Percentiles rank a stretch among this genome's conserved stretches.
Evolutionary conservation across 495 filamentous ascomycete genomes (phyloP).

Genomic region (Penicillium cosmopolitanum): DNA sequence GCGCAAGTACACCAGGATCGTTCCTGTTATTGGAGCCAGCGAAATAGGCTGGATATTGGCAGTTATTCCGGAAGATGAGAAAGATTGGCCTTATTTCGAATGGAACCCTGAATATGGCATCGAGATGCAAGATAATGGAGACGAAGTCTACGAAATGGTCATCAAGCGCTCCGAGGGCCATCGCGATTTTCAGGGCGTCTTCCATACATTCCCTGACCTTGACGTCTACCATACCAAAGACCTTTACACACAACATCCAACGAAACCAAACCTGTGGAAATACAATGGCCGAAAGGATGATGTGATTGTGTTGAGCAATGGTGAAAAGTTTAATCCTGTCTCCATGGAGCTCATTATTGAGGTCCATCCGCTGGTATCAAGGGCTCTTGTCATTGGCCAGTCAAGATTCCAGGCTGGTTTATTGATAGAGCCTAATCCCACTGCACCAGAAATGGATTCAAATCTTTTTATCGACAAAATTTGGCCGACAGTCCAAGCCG

Average conservation of each 20-base stretch:
- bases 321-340: slow-evolving; percentile 50
- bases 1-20: slow-evolving; percentile 18
- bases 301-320: slow-evolving; percentile 46
- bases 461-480: slow-evolving; percentile 38
- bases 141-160: slow-evolving; percentile 50
- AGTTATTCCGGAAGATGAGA: slow-evolving; percentile 37
- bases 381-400: slow-evolving; percentile 41
- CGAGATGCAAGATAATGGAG: slow-evolving; percentile 43
- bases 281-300: slow-evolving; percentile 44
- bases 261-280: slow-evolving; percentile 33
- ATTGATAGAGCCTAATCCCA: slow-evolving; percentile 36
- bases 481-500: slow-evolving; percentile 51
- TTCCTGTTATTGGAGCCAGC: slow-evolving; percentile 21
- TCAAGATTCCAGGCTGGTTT: slow-evolving; percentile 38
- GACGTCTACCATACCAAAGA: slow-evolving; percentile 60
- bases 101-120: slow-evolving; percentile 50
- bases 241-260: slow-evolving; percentile 51
- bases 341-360: slow-evolving; percentile 37
- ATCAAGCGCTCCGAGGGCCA: slow-evolving; percentile 13
- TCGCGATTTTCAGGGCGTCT: slow-evolving; percentile 48
- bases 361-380: slow-evolving; percentile 27
- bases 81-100: slow-evolving; percentile 57
- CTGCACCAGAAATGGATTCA: slow-evolving; percentile 19
- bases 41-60: slow-evolving; percentile 27
- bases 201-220: slow-evolving; percentile 58